A percentile compares a stretch with the other conserved stretches of the same genome.
Conservation (phyloP, 768 basidiomycete genomes). For the Paxillus ammoniavirescens region DNA sequence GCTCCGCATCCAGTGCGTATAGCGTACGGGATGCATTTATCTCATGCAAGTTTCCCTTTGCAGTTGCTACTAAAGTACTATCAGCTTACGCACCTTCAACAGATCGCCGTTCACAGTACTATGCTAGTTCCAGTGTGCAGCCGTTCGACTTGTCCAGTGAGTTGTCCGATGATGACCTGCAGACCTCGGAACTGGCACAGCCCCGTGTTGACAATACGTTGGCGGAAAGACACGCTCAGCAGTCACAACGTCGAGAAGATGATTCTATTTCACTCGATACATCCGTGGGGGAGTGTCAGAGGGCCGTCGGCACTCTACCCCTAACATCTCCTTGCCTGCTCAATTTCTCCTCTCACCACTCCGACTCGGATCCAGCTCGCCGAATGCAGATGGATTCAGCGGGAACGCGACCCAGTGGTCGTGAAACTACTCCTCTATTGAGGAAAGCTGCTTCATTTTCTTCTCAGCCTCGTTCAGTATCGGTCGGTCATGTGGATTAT, state of each 20-base stretch:
- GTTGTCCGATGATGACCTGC: conserved; percentile 34
- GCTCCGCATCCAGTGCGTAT: conserved; percentile 47
- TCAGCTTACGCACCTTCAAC: conserved; percentile 3
- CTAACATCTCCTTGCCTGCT: background rate
- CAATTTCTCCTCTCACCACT: background rate
- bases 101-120: conserved; percentile 72
- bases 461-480: background rate
- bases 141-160: conserved; percentile 42
- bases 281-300: conserved; percentile 20
- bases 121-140: conserved; percentile 59
- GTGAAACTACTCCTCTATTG: conserved; percentile 40
- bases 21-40: conserved; percentile 56
- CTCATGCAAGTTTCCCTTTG: conserved; percentile 55
- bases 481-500: background rate
- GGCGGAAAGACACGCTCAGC: conserved; percentile 7
- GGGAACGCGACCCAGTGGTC: background rate
- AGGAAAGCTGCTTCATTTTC: conserved; percentile 37
- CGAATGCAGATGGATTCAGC: background rate
- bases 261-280: conserved; percentile 6
- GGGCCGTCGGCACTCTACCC: conserved; percentile 14
- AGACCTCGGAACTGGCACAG: conserved; percentile 3
- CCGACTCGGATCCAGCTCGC: background rate
- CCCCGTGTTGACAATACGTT: background rate
- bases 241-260: background rate
- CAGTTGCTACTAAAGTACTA: too few relatives aligned